Evolutionary conservation across 1,284 basidiomycete species (phyloP).

Genomic region (Tilletiopsis washingtonensis): DNA sequence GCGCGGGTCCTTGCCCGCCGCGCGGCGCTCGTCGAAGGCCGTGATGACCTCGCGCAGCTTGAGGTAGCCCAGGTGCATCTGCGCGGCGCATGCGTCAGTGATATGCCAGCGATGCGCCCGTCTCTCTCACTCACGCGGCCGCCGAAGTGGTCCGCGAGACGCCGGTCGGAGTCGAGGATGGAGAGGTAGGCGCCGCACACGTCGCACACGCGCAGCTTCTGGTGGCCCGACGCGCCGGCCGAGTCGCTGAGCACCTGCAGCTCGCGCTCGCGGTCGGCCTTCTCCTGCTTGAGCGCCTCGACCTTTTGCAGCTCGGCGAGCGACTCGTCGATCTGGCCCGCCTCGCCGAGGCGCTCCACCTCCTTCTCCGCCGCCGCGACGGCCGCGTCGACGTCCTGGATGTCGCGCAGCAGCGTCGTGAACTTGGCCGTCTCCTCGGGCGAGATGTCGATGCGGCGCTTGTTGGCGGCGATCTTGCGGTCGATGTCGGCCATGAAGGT

Average conservation of each 20-base stretch:
- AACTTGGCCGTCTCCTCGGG: conserved; percentile 99
- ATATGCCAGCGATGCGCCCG: background rate
- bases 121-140: conserved; percentile 71
- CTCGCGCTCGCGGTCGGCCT: conserved; percentile 91
- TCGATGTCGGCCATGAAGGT: conserved; percentile 97
- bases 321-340: conserved; percentile 95
- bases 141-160: conserved; percentile 98
- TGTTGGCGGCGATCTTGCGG: conserved; percentile 83
- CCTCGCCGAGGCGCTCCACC: conserved; percentile 92
- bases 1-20: conserved; percentile 9
- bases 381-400: conserved; percentile 95
- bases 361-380: conserved; percentile 97
- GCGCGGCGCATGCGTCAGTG: conserved; percentile 1
- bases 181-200: conserved; percentile 98
- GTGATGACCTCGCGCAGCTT: conserved; percentile 87
- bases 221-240: conserved; percentile 95
- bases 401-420: conserved; percentile 97
- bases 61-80: conserved; percentile 99
- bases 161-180: conserved; percentile 94
- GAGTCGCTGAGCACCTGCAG: conserved; percentile 94
- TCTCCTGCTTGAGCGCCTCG: conserved; percentile 92
- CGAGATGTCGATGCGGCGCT: conserved; percentile 93
- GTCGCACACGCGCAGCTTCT: conserved; percentile 97
- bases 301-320: conserved; percentile 96
- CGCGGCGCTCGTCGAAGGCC: conserved; percentile 53